Conservation (phyloP, 768 basidiomycete species). For the Russula dissimulans region DNA sequence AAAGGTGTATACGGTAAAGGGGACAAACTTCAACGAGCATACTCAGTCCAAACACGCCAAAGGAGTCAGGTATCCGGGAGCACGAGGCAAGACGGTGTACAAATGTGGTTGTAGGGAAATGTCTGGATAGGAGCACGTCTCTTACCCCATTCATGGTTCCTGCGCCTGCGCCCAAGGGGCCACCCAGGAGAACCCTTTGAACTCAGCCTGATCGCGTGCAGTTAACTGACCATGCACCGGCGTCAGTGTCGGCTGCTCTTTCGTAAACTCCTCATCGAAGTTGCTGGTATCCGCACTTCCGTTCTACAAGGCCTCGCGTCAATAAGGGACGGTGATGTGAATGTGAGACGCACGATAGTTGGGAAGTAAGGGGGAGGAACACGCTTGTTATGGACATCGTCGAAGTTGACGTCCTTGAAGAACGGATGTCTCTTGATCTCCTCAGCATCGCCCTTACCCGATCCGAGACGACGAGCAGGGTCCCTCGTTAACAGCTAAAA, state of each 20-base stretch:
- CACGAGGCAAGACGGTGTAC: not conserved
- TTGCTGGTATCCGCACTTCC: constrained; percentile 84
- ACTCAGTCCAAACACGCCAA: constrained; percentile 1
- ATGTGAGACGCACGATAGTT: constrained; percentile 60
- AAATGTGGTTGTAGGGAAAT: constrained; percentile 5
- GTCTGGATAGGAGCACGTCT: constrained; percentile 18
- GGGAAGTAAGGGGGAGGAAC: constrained; percentile 98
- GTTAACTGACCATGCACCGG: constrained; percentile 94
- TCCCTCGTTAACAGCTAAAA: constrained; percentile 84
- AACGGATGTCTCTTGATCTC: constrained; percentile 97
- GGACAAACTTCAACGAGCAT: constrained; percentile 12
- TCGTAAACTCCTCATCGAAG: constrained; percentile 96
- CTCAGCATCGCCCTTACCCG: constrained; percentile 85
- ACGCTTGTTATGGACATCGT: constrained; percentile 94
- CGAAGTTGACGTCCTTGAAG: constrained; percentile 97
- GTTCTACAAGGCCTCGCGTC: constrained; percentile 37
- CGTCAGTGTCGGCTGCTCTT: constrained; percentile 92
- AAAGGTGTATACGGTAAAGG: constrained; percentile 11
- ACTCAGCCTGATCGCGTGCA: constrained; percentile 85
- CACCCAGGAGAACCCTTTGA: constrained; percentile 95
- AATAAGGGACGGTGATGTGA: not conserved
- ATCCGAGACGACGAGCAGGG: constrained; percentile 82
- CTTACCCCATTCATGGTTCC: constrained; percentile 14
- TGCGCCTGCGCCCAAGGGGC: constrained; percentile 33
- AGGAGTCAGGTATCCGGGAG: constrained; percentile 27